These are phyloP conservation scores for Termitomyces heimii DNA, from an alignment of 768 basidiomycete species.

Conservation along the genomic window DNA sequence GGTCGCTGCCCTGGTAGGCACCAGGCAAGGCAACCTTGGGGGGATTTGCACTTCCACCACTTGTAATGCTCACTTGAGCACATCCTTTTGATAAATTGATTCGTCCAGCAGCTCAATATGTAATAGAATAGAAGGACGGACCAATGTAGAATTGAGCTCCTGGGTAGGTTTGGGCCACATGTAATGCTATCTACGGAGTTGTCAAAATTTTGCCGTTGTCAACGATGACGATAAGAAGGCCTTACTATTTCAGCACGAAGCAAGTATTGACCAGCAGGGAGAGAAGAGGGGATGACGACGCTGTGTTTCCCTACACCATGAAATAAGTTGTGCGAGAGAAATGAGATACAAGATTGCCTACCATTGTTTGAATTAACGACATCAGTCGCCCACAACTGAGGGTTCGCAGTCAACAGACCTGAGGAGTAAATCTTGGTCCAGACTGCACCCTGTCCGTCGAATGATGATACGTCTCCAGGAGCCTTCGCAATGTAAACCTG, in stretches of 20 bases:
- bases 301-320: constrained; percentile 20
- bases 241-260: constrained; percentile 44
- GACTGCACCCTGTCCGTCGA: constrained; percentile 42
- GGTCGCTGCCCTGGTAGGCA: constrained; percentile 38
- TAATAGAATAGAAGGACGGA: background rate
- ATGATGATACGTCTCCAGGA: constrained; percentile 35
- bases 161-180: constrained; percentile 37
- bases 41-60: constrained; percentile 39
- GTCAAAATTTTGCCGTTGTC: background rate
- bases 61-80: constrained; percentile 41
- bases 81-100: constrained; percentile 25
- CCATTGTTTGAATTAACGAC: constrained; percentile 41
- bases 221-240: background rate
- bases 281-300: constrained; percentile 36
- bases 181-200: constrained; percentile 22
- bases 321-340: background rate
- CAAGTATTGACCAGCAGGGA: constrained; percentile 46
- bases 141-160: constrained; percentile 47
- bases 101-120: background rate
- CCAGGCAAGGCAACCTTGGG: constrained; percentile 45
- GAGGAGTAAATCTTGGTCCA: constrained; percentile 53
- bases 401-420: constrained; percentile 33
- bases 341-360: constrained; percentile 6
- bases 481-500: constrained; percentile 49
- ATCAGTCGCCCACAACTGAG: constrained; percentile 39